Base-by-base conservation (phyloP, 1,284 basidiomycete genomes). In the Xanthoconium separans region DNA sequence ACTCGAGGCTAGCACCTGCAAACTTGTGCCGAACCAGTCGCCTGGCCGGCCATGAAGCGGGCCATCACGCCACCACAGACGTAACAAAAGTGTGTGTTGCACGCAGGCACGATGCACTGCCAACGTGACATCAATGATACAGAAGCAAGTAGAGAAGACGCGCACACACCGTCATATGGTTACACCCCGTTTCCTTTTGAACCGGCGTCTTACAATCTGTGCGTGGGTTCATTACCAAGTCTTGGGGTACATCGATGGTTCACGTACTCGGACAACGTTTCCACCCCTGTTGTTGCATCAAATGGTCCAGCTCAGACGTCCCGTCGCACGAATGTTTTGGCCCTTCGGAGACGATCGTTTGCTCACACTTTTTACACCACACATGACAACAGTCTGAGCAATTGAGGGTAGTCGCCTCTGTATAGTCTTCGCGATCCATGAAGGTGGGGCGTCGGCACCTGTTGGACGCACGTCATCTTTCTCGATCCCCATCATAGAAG, bases 61-160 rank as follows among this genome's bases (percentile, higher is more conserved):
- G 7, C 27, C 27, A 27, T 27, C 27, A 27, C 7, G 6, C 27
- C 27, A 1, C 83, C 83, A 56, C 83, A 86, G 20, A 63, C 57
- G 58, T 86, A 86, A 59, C 84, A 85, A 59, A 85, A 85, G 59
- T 85, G 83, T 15, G 75, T 77, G 63, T 82, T 84, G 62, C 84
- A 86, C n/a, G 77, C 79, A 2, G 81, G 82, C 1, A 77, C 66
- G 45, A 68, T 70, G 59, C 84, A 86, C 83, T 43, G 85, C 83
- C 36, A 24, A 0, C 8, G 10, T 6, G 11, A 36, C 34, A 30
- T 45, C 33, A 54, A 29, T 16, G 13, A 42, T 13, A 27, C 27
- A 27, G 22, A 2, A n/a, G 31, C 30, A 13, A 1, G 45, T 13
- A 2, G 39, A 22, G 10, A 8, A 9, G 11, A 15, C 18, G 18